Conservation (phyloP, 495 filamentous ascomycete species). For the Aspergillus taichungensis region DNA sequence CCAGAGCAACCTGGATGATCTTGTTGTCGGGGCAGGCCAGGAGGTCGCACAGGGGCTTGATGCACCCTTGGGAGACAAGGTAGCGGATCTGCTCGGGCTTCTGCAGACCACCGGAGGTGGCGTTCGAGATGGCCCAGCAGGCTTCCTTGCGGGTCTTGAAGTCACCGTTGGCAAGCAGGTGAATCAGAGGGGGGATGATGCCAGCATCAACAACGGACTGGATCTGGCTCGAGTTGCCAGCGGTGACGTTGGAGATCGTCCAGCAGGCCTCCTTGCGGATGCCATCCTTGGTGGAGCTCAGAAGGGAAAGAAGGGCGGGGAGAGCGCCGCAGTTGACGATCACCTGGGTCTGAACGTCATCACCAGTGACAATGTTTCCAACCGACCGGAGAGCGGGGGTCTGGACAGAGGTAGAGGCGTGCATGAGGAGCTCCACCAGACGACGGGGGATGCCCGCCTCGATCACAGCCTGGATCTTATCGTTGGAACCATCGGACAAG, state of each 20-base stretch:
- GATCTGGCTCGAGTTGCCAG: slow-evolving; percentile 96
- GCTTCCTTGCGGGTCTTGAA: slow-evolving; percentile 99
- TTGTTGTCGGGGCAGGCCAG: slow-evolving; percentile 98
- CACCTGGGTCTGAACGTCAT: slow-evolving; percentile 97
- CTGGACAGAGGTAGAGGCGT: slow-evolving; percentile 98
- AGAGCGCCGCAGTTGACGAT: slow-evolving; percentile 98
- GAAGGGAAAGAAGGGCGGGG: slow-evolving; percentile 79
- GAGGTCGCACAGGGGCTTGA: slow-evolving; percentile 95
- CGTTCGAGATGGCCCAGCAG: slow-evolving; percentile 99
- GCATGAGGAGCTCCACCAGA: slow-evolving; percentile 94
- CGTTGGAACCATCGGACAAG: slow-evolving; percentile 96
- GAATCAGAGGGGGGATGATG: slow-evolving; percentile 93
- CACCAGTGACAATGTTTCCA: slow-evolving; percentile 98
- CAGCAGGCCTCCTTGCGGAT: slow-evolving; percentile 99
- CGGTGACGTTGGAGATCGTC: slow-evolving; percentile 99
- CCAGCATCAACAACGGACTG: slow-evolving; percentile 94
- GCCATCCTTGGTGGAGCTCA: slow-evolving; percentile 95
- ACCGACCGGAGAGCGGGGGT: slow-evolving; percentile 95
- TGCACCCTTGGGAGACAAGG: slow-evolving; percentile 85
- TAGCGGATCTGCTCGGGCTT: slow-evolving; percentile 98
- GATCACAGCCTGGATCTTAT: slow-evolving; percentile 99
- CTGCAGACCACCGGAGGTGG: slow-evolving; percentile 93
- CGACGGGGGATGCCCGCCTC: slow-evolving; percentile 96
- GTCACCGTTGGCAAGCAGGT: slow-evolving; percentile 90
- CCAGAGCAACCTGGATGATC: slow-evolving; percentile 98